Evolutionary conservation across 176 grass and related monocot species (phyloP).

Genomic region (Calamus simplicifolius): DNA sequence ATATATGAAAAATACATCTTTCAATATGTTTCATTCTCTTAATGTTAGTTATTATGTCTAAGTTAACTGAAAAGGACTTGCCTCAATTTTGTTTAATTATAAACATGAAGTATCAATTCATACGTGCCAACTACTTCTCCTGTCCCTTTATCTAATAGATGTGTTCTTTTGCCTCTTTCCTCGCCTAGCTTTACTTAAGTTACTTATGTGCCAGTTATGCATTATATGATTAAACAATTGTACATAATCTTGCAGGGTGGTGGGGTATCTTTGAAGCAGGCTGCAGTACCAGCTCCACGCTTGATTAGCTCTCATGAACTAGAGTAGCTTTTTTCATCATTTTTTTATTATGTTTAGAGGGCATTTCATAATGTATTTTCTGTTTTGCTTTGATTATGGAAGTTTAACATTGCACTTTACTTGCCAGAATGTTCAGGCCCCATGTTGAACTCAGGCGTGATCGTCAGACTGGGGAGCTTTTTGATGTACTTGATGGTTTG

Average conservation of each 20-base stretch:
- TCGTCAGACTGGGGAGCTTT: constrained; percentile 75
- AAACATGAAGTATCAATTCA: too few species aligned
- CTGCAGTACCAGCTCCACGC: constrained; percentile 57
- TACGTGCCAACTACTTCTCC: too few species aligned
- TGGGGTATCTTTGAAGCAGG: constrained; percentile 74
- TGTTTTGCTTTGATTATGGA: background rate
- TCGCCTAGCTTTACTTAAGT: too few species aligned
- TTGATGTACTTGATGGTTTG: constrained; percentile 81
- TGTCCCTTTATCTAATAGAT: too few species aligned
- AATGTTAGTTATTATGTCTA: too few species aligned
- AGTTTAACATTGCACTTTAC: too few species aligned
- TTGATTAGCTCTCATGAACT: constrained; percentile 83
- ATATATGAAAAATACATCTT: too few species aligned
- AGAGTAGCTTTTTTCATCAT: constrained; percentile 48
- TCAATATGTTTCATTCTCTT: too few species aligned
- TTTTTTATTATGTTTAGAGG: background rate
- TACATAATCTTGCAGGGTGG: constrained; percentile 49
- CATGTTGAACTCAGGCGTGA: constrained; percentile 73
- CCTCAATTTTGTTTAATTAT: too few species aligned
- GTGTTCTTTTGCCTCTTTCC: too few species aligned
- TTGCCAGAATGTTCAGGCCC: constrained; percentile 58
- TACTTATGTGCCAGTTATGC: too few species aligned
- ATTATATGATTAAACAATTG: background rate
- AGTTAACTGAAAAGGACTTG: too few species aligned
- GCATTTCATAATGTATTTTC: background rate